Evolutionary conservation across 345 rosid genomes (phyloP), one percentile per base, ranked within the genome.

Genomic region (Eutrema heterophyllum): DNA sequence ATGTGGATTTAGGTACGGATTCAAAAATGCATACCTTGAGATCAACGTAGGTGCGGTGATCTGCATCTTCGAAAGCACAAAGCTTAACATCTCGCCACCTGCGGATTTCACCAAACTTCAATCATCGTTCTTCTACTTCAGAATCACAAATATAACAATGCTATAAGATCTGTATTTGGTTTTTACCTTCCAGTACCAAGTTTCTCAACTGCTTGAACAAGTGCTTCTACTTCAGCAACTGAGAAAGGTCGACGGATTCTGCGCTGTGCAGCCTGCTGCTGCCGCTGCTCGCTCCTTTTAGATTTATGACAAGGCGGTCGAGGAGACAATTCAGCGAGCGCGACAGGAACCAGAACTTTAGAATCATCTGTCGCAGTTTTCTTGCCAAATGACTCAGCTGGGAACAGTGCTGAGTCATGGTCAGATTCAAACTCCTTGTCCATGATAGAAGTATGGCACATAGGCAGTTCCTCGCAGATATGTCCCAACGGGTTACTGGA

Each of bases 171-270:
- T 48, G 26, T 48, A 9, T 15, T 2, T 27, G 26, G 1, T 1
- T 16, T 40, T 57, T 70, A 77, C 97, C 97, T 92, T 84, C 97
- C 99, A 16, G 99, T 90, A 29, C 99, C 97, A 39, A 92, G 90
- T 78, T 95, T 85, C 85, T 95, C 97, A 81, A 95, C 99, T 14
- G 99, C 97, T 67, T 87, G 88, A 60, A 95, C 97, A 74, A 95
- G 85, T 48, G 97, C 96, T 85, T 92, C 99, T 68, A 95, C 97
- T 85, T 94, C 97, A 67, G 88, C 16, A 63, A 94, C 97, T 55
- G 98, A 88, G 88, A 94, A 95, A 73, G 99, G 97, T 84, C 97
- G 88, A 78, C 96, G 93, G 78, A 88, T 92, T 83, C 99, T 87
- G 72, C 99, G 93, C 68, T 87, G 96, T 49, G 79, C 93, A 64